Percentiles rank a stretch among this genome's conserved stretches.
Conservation (phyloP, 306 rosid genomes). For the Sesbania bispinosa region DNA sequence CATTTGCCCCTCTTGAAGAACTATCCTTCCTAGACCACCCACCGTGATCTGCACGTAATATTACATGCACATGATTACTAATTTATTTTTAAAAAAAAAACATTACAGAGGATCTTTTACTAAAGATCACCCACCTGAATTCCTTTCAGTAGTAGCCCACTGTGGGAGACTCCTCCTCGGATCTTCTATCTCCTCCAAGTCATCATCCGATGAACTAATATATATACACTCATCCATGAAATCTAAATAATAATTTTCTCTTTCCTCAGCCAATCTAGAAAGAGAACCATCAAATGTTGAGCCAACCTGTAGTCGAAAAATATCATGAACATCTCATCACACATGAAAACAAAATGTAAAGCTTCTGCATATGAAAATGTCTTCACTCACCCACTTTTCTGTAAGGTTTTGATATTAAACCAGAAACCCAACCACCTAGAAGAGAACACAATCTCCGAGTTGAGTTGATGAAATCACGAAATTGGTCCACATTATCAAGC, state of each 20-base stretch:
- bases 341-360: constrained; percentile 17
- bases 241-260: constrained; percentile 28
- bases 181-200: constrained; percentile 53
- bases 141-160: constrained; percentile 47
- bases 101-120: constrained; percentile 8
- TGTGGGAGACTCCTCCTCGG: constrained; percentile 53
- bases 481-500: constrained; percentile 43
- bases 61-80: not conserved
- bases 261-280: constrained; percentile 32
- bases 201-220: constrained; percentile 90
- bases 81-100: constrained; percentile 17
- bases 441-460: constrained; percentile 37
- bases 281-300: constrained; percentile 35
- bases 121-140: constrained; percentile 45
- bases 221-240: constrained; percentile 51
- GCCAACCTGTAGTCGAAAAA: constrained; percentile 44
- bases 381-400: constrained; percentile 33
- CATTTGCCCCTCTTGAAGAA: constrained; percentile 46
- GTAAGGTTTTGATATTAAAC: constrained; percentile 32
- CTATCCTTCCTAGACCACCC: constrained; percentile 34
- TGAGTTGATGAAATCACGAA: constrained; percentile 35
- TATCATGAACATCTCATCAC: constrained; percentile 16
- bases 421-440: constrained; percentile 45
- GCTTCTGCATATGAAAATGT: constrained; percentile 20
- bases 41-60: constrained; percentile 47